Evolutionary conservation across 2,329 filamentous ascomycete species (phyloP).

Genomic region (Chaetoscypha palmicola): DNA sequence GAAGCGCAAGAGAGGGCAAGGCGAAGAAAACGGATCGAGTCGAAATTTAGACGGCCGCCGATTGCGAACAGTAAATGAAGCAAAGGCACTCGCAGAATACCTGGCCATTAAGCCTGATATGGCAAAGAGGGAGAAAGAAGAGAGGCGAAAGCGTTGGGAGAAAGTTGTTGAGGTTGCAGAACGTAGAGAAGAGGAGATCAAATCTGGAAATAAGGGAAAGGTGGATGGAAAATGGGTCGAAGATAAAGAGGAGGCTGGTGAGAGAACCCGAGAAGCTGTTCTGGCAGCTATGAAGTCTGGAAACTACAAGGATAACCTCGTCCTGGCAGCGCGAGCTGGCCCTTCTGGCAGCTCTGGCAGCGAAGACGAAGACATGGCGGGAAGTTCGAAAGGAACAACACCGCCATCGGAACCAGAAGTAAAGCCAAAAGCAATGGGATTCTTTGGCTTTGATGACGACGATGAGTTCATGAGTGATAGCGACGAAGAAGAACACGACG

Average conservation of each 20-base stretch:
- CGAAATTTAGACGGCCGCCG: conserved; percentile 88
- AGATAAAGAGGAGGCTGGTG: conserved; percentile 81
- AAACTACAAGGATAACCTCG: conserved; percentile 53
- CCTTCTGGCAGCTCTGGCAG: conserved; percentile 33
- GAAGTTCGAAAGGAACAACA: conserved; percentile 38
- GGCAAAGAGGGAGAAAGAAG: conserved; percentile 89
- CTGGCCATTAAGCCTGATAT: conserved; percentile 94
- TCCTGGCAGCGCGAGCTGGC: conserved; percentile 34
- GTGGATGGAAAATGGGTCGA: conserved; percentile 93
- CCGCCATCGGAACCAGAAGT: conserved; percentile 38
- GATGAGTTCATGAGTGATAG: conserved; percentile 67
- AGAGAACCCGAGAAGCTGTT: conserved; percentile 74
- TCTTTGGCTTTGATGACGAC: conserved; percentile 74
- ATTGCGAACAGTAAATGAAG: conserved; percentile 86
- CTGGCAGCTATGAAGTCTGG: conserved; percentile 61
- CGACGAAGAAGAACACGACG: conserved; percentile 40
- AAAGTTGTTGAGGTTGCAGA: conserved; percentile 82
- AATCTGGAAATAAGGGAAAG: conserved; percentile 61
- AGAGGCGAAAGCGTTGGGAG: conserved; percentile 76
- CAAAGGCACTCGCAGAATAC: conserved; percentile 91
- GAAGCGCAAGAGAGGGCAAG: conserved; percentile 73
- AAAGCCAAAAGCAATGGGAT: conserved; percentile 36
- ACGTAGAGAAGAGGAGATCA: conserved; percentile 74
- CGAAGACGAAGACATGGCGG: conserved; percentile 29
- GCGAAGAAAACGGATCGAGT: conserved; percentile 81